Evolutionary conservation across 1,284 basidiomycete species (phyloP).

Genomic region (Lentinula novae-zelandiae): DNA sequence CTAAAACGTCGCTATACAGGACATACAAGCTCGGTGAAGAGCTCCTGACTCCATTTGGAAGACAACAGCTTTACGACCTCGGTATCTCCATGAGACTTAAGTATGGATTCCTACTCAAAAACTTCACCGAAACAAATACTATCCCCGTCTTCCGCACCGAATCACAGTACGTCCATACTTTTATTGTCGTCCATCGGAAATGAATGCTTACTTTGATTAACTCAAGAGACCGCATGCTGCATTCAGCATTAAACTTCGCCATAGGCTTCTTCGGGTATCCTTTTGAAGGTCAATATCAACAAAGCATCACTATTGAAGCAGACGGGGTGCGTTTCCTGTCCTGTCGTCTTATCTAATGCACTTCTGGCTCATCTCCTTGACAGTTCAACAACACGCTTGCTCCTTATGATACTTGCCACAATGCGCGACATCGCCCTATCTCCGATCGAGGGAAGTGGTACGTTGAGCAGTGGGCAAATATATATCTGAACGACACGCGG

Average conservation of each 20-base stretch:
- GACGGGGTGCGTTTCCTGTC: conserved; percentile 39
- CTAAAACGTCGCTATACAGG: conserved; percentile 36
- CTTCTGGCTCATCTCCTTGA: too few species aligned
- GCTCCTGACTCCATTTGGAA: conserved; percentile 79
- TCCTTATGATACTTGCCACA: conserved; percentile 71
- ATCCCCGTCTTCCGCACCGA: conserved; percentile 87
- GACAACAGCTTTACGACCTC: conserved; percentile 74
- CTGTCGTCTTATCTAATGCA: too few species aligned
- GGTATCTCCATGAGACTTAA: conserved; percentile 73
- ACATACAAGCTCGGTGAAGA: conserved; percentile 82
- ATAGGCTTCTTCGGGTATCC: conserved; percentile 87
- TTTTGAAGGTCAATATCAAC: conserved; percentile 72
- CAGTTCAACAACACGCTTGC: conserved; percentile 81
- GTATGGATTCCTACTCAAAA: conserved; percentile 79
- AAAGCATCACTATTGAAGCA: conserved; percentile 77
- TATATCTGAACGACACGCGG: conserved; percentile 69
- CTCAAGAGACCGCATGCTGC: conserved; percentile 73
- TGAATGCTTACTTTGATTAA: conserved; percentile 2
- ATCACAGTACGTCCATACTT: conserved; percentile 57
- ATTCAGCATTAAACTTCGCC: conserved; percentile 82
- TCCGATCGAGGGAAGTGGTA: conserved; percentile 56
- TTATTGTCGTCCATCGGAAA: neutral
- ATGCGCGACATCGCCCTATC: conserved; percentile 47
- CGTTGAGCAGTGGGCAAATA: conserved; percentile 57
- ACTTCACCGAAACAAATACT: conserved; percentile 69